These are phyloP conservation scores for Diaporthe humulicola DNA, from an alignment of 2,329 filamentous ascomycete genomes.

Conservation along the genomic window DNA sequence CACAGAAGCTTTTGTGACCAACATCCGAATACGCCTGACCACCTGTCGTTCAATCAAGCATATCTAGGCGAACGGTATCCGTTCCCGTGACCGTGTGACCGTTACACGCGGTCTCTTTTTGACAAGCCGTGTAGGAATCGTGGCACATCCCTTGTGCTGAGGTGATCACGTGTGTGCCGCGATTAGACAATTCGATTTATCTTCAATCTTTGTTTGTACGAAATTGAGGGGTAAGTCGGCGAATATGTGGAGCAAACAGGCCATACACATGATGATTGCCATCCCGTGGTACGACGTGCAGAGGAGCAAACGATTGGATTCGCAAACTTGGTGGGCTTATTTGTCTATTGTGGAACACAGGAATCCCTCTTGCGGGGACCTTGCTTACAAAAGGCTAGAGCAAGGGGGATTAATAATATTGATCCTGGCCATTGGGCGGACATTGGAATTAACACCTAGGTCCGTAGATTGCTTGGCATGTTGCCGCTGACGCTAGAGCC, in stretches of 20 bases:
- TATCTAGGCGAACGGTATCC: not conserved
- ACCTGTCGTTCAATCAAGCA: too few relatives aligned
- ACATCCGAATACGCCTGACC: too few relatives aligned
- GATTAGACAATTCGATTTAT: too few relatives aligned
- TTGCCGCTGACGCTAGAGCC: not conserved
- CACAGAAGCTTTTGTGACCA: too few relatives aligned
- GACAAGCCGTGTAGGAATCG: too few relatives aligned
- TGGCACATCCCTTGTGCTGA: too few relatives aligned
- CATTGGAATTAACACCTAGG: constrained; percentile 4
- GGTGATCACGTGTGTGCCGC: too few relatives aligned
- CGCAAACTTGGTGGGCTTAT: not conserved
- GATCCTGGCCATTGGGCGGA: not conserved
- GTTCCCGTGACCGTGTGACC: not conserved
- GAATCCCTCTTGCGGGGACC: not conserved
- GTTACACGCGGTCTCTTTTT: not conserved
- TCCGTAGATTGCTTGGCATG: constrained; percentile 16
- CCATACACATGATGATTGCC: not conserved
- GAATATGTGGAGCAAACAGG: not conserved
- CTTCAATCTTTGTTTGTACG: too few relatives aligned
- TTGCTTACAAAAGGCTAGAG: not conserved
- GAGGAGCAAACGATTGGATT: too few relatives aligned
- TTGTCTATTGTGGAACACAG: not conserved
- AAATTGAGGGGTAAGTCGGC: not conserved
- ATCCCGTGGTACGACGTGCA: not conserved
- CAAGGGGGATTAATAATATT: constrained; percentile 4